Evolutionary conservation across 108 stramenopile species (phyloP), one percentile per base, ranked within the genome.

Genomic region (Skeletonema grethae): DNA sequence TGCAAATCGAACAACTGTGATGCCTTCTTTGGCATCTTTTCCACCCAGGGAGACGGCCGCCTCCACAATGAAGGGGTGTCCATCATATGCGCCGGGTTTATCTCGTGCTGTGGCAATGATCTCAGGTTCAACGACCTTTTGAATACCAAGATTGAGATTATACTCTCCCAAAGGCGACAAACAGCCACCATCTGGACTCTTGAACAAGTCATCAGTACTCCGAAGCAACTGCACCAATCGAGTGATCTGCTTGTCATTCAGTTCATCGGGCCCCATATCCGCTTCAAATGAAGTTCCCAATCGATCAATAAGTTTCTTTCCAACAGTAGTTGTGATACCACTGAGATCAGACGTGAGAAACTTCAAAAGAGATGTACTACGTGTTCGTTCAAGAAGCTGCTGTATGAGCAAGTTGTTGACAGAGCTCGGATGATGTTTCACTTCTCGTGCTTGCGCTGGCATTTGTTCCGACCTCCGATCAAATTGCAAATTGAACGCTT

Each of bases 11-110:
- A 94, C 83, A 2, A 99, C 96, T 29, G 91, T 96, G 34, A 97
- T 87, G 30, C 96, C 96, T 69, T 97, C 96, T 66, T 94, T 87
- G 35, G 86, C 95, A 36, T 88, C 83, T 69, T 90, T 89, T 9
- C 97, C 96, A 20, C 98, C 98, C 38, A 99, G 65, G n/a, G 94
- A 87, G 1, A 99, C 96, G 9, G 94, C 98, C 7, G 97, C 98
- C 79, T 99, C 98, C 4, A 99, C 97, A 25, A 99, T 67, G 72
- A 99, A 99, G 28, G 98, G 95, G 72, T 99, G 98, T 0, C 98
- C 98, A 67, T 97, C 92, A 58, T 91, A 90, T 11, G 93, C 94
- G 25, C 84, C 79, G 10, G 88, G 65, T 57, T 89, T 89, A 62
- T 89, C 88, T 16, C 90, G 64, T 0, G 87, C 82, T 10, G 97